Evolutionary conservation across 2,329 filamentous ascomycete genomes (phyloP), one percentile per base, ranked within the genome.

Genomic region (Taxawa tesnikishii): DNA sequence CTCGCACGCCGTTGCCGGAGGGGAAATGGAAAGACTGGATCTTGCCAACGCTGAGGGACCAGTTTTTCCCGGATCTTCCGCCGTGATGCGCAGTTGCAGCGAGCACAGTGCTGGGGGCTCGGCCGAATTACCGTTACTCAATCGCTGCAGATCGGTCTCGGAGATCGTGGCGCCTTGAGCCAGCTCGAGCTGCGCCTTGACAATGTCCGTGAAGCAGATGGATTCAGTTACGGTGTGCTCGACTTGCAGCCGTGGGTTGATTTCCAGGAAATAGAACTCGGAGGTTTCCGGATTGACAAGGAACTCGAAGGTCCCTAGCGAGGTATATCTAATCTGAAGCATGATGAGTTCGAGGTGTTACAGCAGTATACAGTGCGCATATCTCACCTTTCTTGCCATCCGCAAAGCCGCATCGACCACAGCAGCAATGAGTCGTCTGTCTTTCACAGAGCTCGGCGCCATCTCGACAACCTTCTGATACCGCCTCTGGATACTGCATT

Each of bases 241-340:
- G 24, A 76, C 72, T 44, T 75, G 71, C 2, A 75, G 48, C 3
- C 72, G 58, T 0, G 72, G 71, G 34, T 76, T 76, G 39, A 75
- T 61, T 43, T 76, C 72, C 5, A 76, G 49, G 41, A 76, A 75
- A 49, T 65, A 75, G 47, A 66, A 71, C 15, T 69, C 61, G 2
- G 48, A 46, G 0, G 52, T 62, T 1, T 49, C 37, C 8, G 65
- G 61, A 35, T 68, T 68, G 9, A 75, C 60, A 0, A 79, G 56
- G 36, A 78, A 79, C 45, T 79, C 75, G 39, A 76, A 76, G 0
- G 74, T 79, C 6, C 74, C 75, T 1, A 78, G 55, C 0, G 68
- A 75, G 29, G 58, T 55, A 46, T 78, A 78, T 4, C 58, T 51
- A 31, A 73, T 63, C 53, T 34, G 15, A 12, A 4, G n/a, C 14